Evolutionary conservation across 2,329 filamentous ascomycete species (phyloP).

Genomic region (Ophiostoma quercus): DNA sequence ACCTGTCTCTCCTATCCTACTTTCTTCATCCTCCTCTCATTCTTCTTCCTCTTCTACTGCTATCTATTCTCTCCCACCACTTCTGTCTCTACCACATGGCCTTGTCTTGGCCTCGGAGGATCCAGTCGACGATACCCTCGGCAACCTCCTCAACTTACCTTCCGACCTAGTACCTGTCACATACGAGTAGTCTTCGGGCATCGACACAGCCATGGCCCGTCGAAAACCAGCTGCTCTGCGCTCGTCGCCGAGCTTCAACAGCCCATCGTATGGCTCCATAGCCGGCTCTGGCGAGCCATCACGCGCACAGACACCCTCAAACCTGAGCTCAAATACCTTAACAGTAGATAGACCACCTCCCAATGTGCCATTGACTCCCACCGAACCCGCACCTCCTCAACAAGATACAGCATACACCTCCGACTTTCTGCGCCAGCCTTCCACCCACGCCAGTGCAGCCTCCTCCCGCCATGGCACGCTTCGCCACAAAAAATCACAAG

Average conservation of each 20-base stretch:
- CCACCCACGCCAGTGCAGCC: not conserved
- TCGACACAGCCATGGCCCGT: slow-evolving; percentile 19
- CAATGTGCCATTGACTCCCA: slow-evolving; percentile 1
- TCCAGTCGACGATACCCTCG: slow-evolving; percentile 20
- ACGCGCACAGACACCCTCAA: slow-evolving; percentile 7
- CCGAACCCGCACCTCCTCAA: not conserved
- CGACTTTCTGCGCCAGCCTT: not conserved
- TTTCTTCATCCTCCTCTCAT: not conserved
- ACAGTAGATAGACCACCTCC: not conserved
- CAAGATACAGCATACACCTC: slow-evolving; percentile 8
- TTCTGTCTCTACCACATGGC: slow-evolving; percentile 16
- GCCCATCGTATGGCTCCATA: slow-evolving; percentile 36
- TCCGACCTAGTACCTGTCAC: not conserved
- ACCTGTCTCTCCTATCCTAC: not conserved
- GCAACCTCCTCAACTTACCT: slow-evolving; percentile 22
- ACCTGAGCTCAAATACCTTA: not conserved
- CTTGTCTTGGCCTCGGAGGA: slow-evolving; percentile 17
- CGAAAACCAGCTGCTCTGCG: slow-evolving; percentile 31
- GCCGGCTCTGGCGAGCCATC: not conserved
- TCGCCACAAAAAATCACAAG: slow-evolving; percentile 25
- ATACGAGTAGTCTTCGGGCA: slow-evolving; percentile 15
- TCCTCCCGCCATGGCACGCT: slow-evolving; percentile 22
- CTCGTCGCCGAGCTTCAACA: slow-evolving; percentile 33
- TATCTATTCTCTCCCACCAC: not conserved
- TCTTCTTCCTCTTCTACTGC: not conserved